Evolutionary conservation across 805 yeast genomes (phyloP), one percentile per base, ranked within the genome.

Genomic region (Schizosaccharomyces osmophilus): DNA sequence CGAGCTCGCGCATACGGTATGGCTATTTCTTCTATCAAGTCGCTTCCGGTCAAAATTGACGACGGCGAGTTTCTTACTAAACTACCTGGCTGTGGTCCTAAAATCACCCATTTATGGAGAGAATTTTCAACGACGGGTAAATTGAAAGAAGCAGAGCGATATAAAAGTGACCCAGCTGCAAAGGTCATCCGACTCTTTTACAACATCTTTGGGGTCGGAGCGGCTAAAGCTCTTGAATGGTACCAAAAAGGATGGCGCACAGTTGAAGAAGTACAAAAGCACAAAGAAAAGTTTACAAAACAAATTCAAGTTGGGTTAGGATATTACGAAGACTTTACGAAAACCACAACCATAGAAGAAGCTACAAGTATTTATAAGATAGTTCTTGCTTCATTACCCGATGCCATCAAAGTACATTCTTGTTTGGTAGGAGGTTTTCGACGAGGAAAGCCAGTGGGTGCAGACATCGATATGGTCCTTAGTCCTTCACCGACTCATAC

Each of bases 161-260:
- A 62, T 41, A 60, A 63, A 43, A 43, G 45, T 17, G 60, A 58
- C 36, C 45, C 41, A 17, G 60, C 29, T 5, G 19, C 43, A 26
- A 41, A 31, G 15, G 36, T 26, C 15, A n/a, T 24, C 24, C 60
- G 24, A n/a, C 31, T 58, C 19, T 41, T 65, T 26, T 57, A 59
- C 55, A 55, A 63, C 26, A 63, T 65, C 9, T 65, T 66, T 64
- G 67, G 67, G 24, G 67, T 65, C 13, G 67, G 67, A 1, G 61
- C 61, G 5, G 42, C 51, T 24, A 61, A 63, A 13, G 67, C 67
- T 24, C 6, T 45, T 11, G 63, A 62, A 8, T 65, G 65, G 67
- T 63, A 63, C 24, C 42, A 36, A n/a, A 45, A 57, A 13, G 65
- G 65, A 4, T 65, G 65, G 65, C 61, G 48, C 39, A 42, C 59